These are phyloP conservation scores for Letharia columbiana DNA, from an alignment of 495 filamentous ascomycete genomes.

Conservation along the genomic window DNA sequence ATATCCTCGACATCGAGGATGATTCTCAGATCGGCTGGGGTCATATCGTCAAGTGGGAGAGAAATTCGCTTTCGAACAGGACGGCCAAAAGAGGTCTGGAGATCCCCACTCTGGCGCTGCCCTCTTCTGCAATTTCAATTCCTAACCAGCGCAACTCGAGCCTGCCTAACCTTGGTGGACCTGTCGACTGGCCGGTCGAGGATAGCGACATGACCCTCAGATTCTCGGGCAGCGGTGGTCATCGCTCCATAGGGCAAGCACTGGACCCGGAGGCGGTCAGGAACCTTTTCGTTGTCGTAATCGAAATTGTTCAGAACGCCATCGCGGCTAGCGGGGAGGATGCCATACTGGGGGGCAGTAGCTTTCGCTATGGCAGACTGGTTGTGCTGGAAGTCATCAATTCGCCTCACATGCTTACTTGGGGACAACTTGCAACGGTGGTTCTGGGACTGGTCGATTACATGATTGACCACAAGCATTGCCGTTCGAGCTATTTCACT, in stretches of 20 bases:
- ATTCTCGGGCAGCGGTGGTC: not conserved
- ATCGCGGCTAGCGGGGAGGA: not conserved
- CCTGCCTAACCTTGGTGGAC: not conserved
- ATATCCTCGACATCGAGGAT: not conserved
- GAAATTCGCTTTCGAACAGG: not conserved
- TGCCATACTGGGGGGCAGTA: not conserved
- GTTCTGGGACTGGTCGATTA: not conserved
- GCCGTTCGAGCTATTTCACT: not conserved
- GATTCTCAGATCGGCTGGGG: not conserved
- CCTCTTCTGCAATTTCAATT: not conserved
- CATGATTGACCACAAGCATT: not conserved
- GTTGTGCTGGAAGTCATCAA: slow-evolving; percentile 1
- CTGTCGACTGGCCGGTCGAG: not conserved
- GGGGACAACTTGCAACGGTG: not conserved
- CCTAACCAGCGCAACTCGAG: not conserved
- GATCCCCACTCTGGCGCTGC: not conserved
- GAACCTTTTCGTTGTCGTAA: not conserved
- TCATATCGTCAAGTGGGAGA: not conserved
- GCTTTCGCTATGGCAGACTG: not conserved
- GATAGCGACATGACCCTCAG: slow-evolving; percentile 1
- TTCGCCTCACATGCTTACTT: not conserved
- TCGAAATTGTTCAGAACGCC: not conserved
- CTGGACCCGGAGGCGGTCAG: not conserved
- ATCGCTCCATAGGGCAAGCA: not conserved
- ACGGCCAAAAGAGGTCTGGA: not conserved